Evolutionary conservation across 2,329 filamentous ascomycete genomes (phyloP), one percentile per base, ranked within the genome.

Genomic region (Penicillium sp.): DNA sequence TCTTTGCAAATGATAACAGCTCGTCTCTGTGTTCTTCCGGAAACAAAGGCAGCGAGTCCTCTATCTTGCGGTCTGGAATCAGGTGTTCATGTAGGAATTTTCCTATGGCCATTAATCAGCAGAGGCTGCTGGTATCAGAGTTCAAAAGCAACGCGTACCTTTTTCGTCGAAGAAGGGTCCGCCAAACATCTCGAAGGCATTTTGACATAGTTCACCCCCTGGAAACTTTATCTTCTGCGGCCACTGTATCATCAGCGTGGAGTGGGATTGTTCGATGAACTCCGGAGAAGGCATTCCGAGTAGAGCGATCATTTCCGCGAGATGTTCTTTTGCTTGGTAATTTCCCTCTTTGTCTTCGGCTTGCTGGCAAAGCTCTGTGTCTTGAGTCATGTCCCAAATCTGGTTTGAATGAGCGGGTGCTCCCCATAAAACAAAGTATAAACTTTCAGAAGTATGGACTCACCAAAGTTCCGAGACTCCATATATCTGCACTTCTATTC

Each of bases 301-400:
- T 10, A 76, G 55, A 3, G 68, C 68, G 24, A 75, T 73, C 68
- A 77, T 77, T 52, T 75, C 66, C 9, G 73, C 75, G 9, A 77
- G 59, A 58, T 76, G 74, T 36, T 60, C 43, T 48, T 66, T 70
- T 5, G 68, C 58, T 21, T 65, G 54, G 29, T 76, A 75, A 18
- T 54, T 60, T 26, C 67, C 66, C 0, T 70, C 28, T 37, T 51
- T 19, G 48, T 70, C 67, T 48, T 67, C 51, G 2, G 70, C 66
- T n/a, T 69, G 63, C 7, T 60, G 59, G 46, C 75, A 75, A 7
- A 76, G 47, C 14, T 69, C 68, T 28, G 57, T 65, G 40, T 55
- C 50, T 40, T 65, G 67, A 34, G 71, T 50, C 0, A 75, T 58
- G 61, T 75, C 64, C 71, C 70, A 75, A 29, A 39, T 21, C 10